Base-by-base conservation (phyloP, 1,284 basidiomycete genomes). In the Filobasidium uniguttulatum region DNA sequence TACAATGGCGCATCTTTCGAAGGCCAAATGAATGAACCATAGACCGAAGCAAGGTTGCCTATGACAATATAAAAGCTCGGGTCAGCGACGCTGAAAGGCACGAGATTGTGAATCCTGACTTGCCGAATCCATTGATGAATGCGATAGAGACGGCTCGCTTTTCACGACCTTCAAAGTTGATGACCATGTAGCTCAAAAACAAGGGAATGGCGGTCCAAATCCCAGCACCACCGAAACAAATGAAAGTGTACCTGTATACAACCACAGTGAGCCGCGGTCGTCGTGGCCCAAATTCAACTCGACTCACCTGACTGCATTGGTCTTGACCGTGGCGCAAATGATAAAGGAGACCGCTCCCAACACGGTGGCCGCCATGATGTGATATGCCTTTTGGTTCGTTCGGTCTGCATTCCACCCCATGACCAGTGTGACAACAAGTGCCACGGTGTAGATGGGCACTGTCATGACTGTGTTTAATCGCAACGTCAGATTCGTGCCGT, bases 381-480 rank as follows among this genome's bases (percentile, higher is more conserved):
- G 62, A 46, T 53, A 65, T 3, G 65, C 62, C 55, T 69, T 68
- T 47, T 69, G 63, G 20, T 58, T 50, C 1, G 62, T 65, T 43
- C 58, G 48, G 56, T 70, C 69, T 7, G 69, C 64, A 29, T 58
- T 61, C 41, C 57, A 61, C 22, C 65, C 66, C 43, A 58, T 58
- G 28, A 58, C 22, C 31, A 70, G 53, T 10, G 66, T 61, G 41
- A 66, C 59, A 44, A 62, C 48, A 7, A 70, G 60, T 1, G 70
- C 63, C 46, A 70, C 68, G 12, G 57, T 49, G 60, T 71, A 72
- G 54, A 72, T 68, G 17, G 71, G 70, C 3, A 71, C 69, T 1
- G 71, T 71, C 65, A 69, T 69, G 56, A 65, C 59, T 63, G 41
- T 6, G 4, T 23, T 15, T 26, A 6, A 35, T 15, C n/a, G 29